phyloP scores from a whole-genome alignment of 345 rosid genomes.

The Kernera saxatilis region DNA sequence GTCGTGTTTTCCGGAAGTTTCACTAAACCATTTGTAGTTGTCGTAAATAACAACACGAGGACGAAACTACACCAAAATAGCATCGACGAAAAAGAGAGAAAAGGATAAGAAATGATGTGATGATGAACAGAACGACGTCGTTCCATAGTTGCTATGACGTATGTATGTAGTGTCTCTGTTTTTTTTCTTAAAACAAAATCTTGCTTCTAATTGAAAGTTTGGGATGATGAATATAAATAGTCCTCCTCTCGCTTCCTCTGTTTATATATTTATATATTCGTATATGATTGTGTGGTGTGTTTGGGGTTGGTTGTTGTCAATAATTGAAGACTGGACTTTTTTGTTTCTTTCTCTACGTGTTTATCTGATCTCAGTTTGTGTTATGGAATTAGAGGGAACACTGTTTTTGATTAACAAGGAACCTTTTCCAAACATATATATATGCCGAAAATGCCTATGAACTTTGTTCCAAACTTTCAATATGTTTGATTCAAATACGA shows the following conservation, averaged over 20 bases:
- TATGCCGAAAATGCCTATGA: background rate
- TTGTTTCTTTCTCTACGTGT: background rate
- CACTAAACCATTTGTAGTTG: slow-evolving; percentile 19
- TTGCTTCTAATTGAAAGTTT: background rate
- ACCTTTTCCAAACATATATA: background rate
- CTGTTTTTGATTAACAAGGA: background rate
- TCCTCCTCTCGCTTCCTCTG: background rate
- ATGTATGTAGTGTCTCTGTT: background rate
- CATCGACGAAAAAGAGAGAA: background rate
- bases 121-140: background rate
- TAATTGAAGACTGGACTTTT: background rate
- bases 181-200: no score
- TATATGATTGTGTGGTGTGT: background rate
- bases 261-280: background rate
- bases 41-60: background rate
- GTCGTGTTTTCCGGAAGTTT: slow-evolving; percentile 31
- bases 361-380: background rate
- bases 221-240: background rate
- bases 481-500: background rate
- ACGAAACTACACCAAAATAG: background rate
- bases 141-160: slow-evolving; percentile 13
- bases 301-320: slow-evolving; percentile 11
- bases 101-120: background rate
- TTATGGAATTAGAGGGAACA: background rate
- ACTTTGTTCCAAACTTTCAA: background rate